Base-by-base conservation (phyloP, 1,284 basidiomycete species). In the Cryptococcus sp. region DNA sequence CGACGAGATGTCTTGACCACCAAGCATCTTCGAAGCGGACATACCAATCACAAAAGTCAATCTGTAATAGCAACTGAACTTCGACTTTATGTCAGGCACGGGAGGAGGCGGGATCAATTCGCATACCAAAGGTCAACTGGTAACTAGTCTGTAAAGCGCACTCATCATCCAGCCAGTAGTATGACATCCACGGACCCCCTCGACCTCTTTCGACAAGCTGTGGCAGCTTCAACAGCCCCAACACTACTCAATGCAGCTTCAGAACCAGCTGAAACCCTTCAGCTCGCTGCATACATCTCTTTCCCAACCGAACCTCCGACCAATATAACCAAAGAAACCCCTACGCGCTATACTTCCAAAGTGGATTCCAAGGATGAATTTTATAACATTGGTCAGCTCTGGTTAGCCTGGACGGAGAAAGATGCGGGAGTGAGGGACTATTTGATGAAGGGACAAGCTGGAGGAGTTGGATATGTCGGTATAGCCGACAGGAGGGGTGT, bases 401-500 rank as follows among this genome's bases (percentile, higher is more conserved):
- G 88, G 63, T 78, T 92, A 14, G 85, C 86, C 36, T 94, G 85
- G 85, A 76, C 83, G 1, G 79, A 87, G 37, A 79, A 82, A 45
- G 86, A 88, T 66, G 81, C 82, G 0, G 78, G 82, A 1, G 82
- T 84, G 32, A 86, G 85, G 22, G 89, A 92, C 62, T 96, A 94
- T 73, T 84, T 93, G 81, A 85, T 85, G 71, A 85, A 87, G 62
- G 85, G 85, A 3, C 80, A 88, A 55, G 85, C 87, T 62, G 81
- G 79, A 49, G 86, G 86, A 1, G 75, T 90, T 25, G 78, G 69
- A 5, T 88, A 90, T 67, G 88, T 94, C 41, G 85, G 87, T 63
- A 84, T 90, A 39, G 89, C 88, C 2, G 91, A 93, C 74, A 78
- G 91, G 55, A 88, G 87, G 74, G 79, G 79, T 37, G 83, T 93